phyloP scores from a whole-genome alignment of 331 rosid species.

The Malus hybrid region DNA sequence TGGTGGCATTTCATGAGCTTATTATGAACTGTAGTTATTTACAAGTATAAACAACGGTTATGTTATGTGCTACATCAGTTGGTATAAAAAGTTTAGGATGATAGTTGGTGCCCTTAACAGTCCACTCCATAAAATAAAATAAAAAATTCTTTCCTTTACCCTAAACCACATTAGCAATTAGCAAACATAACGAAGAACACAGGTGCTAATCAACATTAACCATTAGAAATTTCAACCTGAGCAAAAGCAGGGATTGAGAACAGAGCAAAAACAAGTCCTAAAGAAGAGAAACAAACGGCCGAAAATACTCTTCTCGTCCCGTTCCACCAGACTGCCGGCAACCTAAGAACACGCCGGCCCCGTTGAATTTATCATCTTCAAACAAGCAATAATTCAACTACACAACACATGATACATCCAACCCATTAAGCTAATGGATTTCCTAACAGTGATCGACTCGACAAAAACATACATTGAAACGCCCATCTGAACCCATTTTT shows the following conservation, averaged over 20 bases:
- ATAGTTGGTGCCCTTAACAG: too few relatives aligned
- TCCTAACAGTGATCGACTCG: not conserved
- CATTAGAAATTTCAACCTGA: not conserved
- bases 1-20: not conserved
- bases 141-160: not conserved
- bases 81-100: too few relatives aligned
- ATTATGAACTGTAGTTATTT: not conserved
- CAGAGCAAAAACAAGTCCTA: not conserved
- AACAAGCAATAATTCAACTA: not conserved
- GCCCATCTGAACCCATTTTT: not conserved
- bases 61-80: too few relatives aligned
- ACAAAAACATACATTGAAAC: not conserved
- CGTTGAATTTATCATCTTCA: not conserved
- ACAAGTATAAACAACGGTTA: too few relatives aligned
- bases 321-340: not conserved
- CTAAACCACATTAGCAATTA: not conserved
- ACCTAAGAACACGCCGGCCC: not conserved
- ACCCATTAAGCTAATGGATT: constrained; percentile 16
- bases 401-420: not conserved
- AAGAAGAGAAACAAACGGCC: not conserved
- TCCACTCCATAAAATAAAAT: not conserved
- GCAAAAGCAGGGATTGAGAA: not conserved
- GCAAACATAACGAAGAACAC: not conserved
- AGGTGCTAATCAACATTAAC: not conserved
- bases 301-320: not conserved